These are phyloP conservation scores for Gigaspora rosea DNA, from an alignment of 192 early-diverging fungal species.

Conservation along the genomic window DNA sequence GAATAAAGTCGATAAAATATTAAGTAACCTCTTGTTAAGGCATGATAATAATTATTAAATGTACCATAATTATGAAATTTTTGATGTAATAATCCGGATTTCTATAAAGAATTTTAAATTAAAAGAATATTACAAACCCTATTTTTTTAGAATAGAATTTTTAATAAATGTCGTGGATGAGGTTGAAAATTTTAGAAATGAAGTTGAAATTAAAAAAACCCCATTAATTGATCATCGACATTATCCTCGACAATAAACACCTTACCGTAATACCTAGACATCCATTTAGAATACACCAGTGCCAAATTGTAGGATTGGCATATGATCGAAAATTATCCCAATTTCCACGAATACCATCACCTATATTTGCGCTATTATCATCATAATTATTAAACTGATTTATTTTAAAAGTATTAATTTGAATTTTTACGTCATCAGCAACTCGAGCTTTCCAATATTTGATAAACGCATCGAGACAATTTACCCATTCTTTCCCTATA, in stretches of 20 bases:
- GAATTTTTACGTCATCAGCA: slow-evolving; percentile 31
- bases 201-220: neutral
- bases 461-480: slow-evolving; percentile 14
- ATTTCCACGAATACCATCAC: slow-evolving; percentile 33
- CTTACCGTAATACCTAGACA: slow-evolving; percentile 40
- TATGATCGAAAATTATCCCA: slow-evolving; percentile 37
- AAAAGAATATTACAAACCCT: neutral
- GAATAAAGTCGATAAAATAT: slow-evolving; percentile 39
- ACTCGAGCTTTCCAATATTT: slow-evolving; percentile 39
- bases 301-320: slow-evolving; percentile 38
- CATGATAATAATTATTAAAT: slow-evolving; percentile 39
- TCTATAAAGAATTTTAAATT: slow-evolving; percentile 19
- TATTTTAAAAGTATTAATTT: slow-evolving; percentile 24
- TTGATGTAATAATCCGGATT: slow-evolving; percentile 41
- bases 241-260: neutral
- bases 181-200: too few species aligned
- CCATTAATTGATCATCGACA: neutral
- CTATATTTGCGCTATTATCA: slow-evolving; percentile 21
- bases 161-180: neutral
- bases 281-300: slow-evolving; percentile 46
- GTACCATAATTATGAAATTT: slow-evolving; percentile 34
- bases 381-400: slow-evolving; percentile 28
- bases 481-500: slow-evolving; percentile 18
- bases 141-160: neutral
- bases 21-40: slow-evolving; percentile 37